Evolutionary conservation across 441 rosid species (phyloP).

Genomic region (Jatropha podagrica): DNA sequence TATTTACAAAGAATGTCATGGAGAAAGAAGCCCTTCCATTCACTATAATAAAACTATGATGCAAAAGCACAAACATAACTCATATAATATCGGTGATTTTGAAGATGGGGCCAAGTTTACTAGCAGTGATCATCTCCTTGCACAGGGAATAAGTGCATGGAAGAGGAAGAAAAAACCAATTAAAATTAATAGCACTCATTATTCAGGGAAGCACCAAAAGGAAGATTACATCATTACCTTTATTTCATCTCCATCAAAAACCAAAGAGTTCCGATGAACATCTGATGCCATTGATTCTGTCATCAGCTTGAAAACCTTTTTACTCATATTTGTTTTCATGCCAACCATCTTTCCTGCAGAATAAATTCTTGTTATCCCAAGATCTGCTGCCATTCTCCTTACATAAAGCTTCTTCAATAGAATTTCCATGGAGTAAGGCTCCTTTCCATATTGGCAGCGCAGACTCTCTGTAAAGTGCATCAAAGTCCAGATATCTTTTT

Average conservation of each 20-base stretch:
- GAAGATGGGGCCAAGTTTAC: background rate
- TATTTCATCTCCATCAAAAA: conserved; percentile 64
- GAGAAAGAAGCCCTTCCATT: background rate
- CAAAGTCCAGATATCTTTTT: conserved; percentile 77
- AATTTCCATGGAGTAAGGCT: conserved; percentile 87
- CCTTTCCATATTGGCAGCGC: conserved; percentile 87
- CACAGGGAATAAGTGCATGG: background rate
- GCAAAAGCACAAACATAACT: conserved; percentile 1
- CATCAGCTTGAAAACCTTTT: conserved; percentile 80
- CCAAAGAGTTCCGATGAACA: conserved; percentile 62
- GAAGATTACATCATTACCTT: conserved; percentile 50
- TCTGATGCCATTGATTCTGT: conserved; percentile 74
- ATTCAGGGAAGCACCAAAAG: background rate
- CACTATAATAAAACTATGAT: background rate
- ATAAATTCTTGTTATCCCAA: conserved; percentile 77
- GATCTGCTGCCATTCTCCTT: conserved; percentile 98
- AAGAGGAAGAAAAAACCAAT: background rate
- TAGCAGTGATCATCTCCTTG: background rate
- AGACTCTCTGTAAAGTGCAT: conserved; percentile 90
- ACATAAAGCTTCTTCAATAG: conserved; percentile 86
- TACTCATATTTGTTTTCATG: conserved; percentile 83
- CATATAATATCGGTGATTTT: background rate
- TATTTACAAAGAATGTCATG: no score
- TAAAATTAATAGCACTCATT: background rate
- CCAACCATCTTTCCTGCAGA: conserved; percentile 86